Base-by-base conservation (phyloP, 345 rosid species). In the Theobroma cacao region DNA sequence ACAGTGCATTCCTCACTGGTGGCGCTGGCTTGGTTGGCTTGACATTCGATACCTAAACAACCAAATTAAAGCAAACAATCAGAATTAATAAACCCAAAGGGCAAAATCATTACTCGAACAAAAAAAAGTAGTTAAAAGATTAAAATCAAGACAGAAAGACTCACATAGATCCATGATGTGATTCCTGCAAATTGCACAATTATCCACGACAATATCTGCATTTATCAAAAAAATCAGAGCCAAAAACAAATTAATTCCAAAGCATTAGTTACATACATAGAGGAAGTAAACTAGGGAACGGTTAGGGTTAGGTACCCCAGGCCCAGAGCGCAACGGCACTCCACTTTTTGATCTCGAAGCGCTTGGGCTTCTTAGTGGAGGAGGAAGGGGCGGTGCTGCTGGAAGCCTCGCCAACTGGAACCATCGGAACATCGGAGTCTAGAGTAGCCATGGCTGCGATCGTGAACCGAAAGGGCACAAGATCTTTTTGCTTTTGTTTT, bases 1-100 rank as follows among this genome's bases (percentile, higher is more conserved):
- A 93, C 99, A 68, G 99, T 92, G 86, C 99, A 95, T 82, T 95
- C 98, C 85, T 93, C 98, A 73, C 95, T 94, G 6, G 99, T 90
- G 31, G 97, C 98, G 20, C 97, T 90, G 3, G 98, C 97, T 78
- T 93, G 98, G 84, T 93, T 93, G 24, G 97, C 97, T 61, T 95
- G 99, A 72, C 99, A 95, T 78, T 95, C 99, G 14, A 93, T 95
- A 79, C 99, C 99, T 95, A 75, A 78, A 13, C 61, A 80, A 62
- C 64, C 47, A 45, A 68, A 77, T 58, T 63, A 33, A 31, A 68
- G 38, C n/a, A 18, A 66, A 71, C 48, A 78, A 75, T 33, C 67
- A 47, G 52, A 63, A 71, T 20, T 11, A 31, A 71, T 20, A 50
- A 30, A 33, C 34, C 68, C 31, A 36, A 8, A 7, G 20, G 17